Evolutionary conservation across 768 basidiomycete species (phyloP), one percentile per base, ranked within the genome.

Genomic region (Clavaria fumosa): DNA sequence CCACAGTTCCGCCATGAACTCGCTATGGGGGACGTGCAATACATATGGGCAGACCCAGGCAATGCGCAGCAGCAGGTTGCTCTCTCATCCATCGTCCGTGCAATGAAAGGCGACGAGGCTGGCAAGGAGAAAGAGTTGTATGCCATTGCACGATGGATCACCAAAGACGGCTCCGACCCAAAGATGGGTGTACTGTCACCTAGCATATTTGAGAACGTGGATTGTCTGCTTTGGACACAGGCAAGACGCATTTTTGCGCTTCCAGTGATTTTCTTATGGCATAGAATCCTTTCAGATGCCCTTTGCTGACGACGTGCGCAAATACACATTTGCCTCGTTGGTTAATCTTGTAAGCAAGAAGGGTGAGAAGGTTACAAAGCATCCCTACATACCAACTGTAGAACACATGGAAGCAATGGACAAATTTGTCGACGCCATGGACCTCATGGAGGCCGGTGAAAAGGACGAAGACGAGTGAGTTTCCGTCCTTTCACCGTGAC

Each of bases 251-350:
- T n/a, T n/a, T n/a, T n/a, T n/a, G n/a, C n/a, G n/a, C n/a, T n/a
- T n/a, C n/a, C n/a, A n/a, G n/a, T n/a, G n/a, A n/a, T n/a, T n/a
- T n/a, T n/a, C n/a, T n/a, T n/a, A n/a, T n/a, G n/a, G n/a, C n/a
- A n/a, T n/a, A n/a, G 24, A 14, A 7, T 47, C n/a, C 6, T 26
- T 28, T 7, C 45, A 91, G 88, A 72, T 96, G 70, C 93, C 93
- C 0, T 96, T 95, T 50, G 88, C 88, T 2, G 93, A 99, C 52
- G 93, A 99, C 48, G 66, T 89, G 37, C 74, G 89, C 41, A 81
- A 75, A 45, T 88, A 85, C 55, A 75, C 72, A 7, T 96, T 99
- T 53, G 73, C 80, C 0, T 84, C 84, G 0, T 66, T 97, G 21
- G 72, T 76, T 31, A 64, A 64, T 7, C 67, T 93, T 11, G 61